Base-by-base conservation (phyloP, 306 rosid genomes). In the Oxytropis ochrocephala region DNA sequence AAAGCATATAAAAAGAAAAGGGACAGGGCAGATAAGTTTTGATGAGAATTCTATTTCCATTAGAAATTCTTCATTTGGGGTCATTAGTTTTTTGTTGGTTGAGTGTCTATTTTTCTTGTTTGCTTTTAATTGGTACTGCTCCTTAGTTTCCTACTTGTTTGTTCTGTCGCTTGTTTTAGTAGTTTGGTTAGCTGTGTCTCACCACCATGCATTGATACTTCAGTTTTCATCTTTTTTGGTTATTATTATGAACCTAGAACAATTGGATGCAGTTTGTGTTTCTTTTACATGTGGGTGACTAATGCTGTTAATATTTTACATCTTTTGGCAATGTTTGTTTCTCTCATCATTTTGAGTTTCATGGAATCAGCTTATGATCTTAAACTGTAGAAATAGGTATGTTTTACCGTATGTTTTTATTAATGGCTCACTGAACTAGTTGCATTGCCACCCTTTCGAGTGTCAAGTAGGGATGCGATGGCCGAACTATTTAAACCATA, bases 41-140 rank as follows among this genome's bases (percentile, higher is more conserved):
- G 64, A 80, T 80, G 84, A 69, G 56, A 80, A 80, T 80, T 83
- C 62, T 78, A 62, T 80, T 78, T 78, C 75, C 79, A 49, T 78
- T 75, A 83, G 90, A 82, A 58, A 78, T 76, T 73, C 64, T 70
- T 82, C 67, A 70, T 74, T 74, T 70, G 76, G 80, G 70, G 75
- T 80, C 69, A 60, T 73, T 85, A 83, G 86, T 78, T 83, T 83
- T 85, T 79, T 69, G 78, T 79, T 81, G 82, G 83, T 82, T 72
- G 71, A 73, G 61, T 71, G 67, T 66, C 67, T 58, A 56, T 67
- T 75, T 66, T 58, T 75, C 43, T 39, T 79, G 81, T 83, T 81
- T 83, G 85, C 81, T 72, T 72, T 48, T 79, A 69, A 88, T 83
- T 84, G 84, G 70, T 76, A 73, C 83, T 75, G 70, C 81, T 74